Evolutionary conservation across 1,139 yeast genomes (phyloP).

Genomic region (Spencermartinsiella ligniputridi): DNA sequence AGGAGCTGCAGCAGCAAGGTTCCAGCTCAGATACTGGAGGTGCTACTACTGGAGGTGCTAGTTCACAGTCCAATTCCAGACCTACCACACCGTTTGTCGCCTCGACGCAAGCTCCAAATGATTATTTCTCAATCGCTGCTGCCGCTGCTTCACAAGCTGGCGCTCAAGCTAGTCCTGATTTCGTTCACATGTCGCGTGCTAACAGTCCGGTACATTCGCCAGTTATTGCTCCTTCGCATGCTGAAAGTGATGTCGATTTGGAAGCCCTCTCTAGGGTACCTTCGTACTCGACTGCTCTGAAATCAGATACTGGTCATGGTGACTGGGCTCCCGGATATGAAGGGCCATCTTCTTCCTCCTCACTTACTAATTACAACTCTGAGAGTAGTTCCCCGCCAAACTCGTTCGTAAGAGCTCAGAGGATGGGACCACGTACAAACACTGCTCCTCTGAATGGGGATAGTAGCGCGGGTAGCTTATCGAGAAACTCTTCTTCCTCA

Average conservation of each 20-base stretch:
- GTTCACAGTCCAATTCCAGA: not conserved
- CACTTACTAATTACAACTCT: not conserved
- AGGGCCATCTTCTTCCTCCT: slow-evolving; percentile 7
- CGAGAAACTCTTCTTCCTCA: slow-evolving; percentile 11
- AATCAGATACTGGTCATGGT: slow-evolving; percentile 19
- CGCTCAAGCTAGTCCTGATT: slow-evolving; percentile 14
- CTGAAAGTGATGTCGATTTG: slow-evolving; percentile 38
- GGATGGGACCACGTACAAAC: not conserved
- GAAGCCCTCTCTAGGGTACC: slow-evolving; percentile 65
- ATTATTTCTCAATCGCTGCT: slow-evolving; percentile 5
- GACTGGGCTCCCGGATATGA: slow-evolving; percentile 33
- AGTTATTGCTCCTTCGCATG: slow-evolving; percentile 16
- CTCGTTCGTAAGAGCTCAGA: not conserved
- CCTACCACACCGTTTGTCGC: not conserved
- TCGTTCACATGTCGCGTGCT: slow-evolving; percentile 18
- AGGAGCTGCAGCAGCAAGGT: slow-evolving; percentile 10
- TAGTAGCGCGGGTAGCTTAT: slow-evolving; percentile 1
- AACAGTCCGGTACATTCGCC: slow-evolving; percentile 17
- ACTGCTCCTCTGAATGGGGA: not conserved
- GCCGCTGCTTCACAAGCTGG: slow-evolving; percentile 6
- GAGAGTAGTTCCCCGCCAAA: slow-evolving; percentile 1
- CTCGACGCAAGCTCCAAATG: not conserved
- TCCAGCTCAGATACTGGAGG: slow-evolving; percentile 4
- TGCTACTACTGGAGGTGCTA: too few relatives aligned
- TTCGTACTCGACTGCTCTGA: slow-evolving; percentile 67